Base-by-base conservation (phyloP, 768 basidiomycete genomes). In the Hericium coralloides region DNA sequence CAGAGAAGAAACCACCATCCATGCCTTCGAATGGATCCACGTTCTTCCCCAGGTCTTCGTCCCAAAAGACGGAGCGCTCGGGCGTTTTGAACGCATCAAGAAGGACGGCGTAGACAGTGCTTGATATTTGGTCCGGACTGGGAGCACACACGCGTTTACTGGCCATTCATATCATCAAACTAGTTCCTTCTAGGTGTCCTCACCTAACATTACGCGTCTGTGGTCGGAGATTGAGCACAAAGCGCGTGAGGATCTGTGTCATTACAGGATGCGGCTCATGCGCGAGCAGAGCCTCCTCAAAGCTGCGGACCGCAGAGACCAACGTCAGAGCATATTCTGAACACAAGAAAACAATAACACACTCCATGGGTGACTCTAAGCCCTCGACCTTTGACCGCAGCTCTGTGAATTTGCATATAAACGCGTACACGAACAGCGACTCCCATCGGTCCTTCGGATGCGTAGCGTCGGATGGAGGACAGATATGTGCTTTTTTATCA, bases 161-260 rank as follows among this genome's bases (percentile, higher is more conserved):
- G 71, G 67, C 67, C 61, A 64, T 60, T 65, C 61, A 65, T 61
- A 70, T 63, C 63, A 66, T 63, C 53, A 60, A 62, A 58, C 60
- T 61, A 67, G 63, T 56, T 58, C 61, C 64, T 62, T 56, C 50
- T 58, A 71, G 70, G 69, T 69, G 72, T 70, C 69, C 83, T 73
- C 73, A 89, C 89, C 86, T 88, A 72, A 90, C 78, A 77, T 91
- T 91, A 85, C 89, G 87, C 84, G 89, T 87, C 70, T 86, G 86
- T 18, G 91, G 89, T 67, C 84, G 82, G 64, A 93, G 80, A 71
- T 90, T 92, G 64, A 85, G 76, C 64, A 93, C 79, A 69, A 93
- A 92, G 58, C 84, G 81, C 58, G 77, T 76, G 20, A 93, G 82
- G 64, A 92, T 75, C 66, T 81, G 79, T 47, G 83, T 85, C 61